These are phyloP conservation scores for Tulasnella sp. DNA, from an alignment of 768 basidiomycete species.

Conservation along the genomic window DNA sequence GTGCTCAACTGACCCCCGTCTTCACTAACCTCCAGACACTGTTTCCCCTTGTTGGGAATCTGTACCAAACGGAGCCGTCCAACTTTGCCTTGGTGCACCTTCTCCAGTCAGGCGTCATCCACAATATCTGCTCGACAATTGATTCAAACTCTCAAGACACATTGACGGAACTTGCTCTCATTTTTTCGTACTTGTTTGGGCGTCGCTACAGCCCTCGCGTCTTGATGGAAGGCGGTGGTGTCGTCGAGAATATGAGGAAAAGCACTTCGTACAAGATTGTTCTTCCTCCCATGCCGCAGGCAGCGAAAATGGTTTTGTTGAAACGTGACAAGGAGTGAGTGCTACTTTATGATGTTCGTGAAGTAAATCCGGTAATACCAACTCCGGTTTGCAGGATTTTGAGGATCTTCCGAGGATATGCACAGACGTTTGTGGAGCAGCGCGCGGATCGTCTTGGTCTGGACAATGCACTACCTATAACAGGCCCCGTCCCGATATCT, in stretches of 20 bases:
- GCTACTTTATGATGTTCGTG: neutral
- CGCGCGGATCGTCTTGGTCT: conserved; percentile 20
- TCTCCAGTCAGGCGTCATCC: conserved; percentile 46
- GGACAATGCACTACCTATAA: conserved; percentile 42
- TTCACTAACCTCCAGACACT: neutral
- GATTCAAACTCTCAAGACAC: conserved; percentile 33
- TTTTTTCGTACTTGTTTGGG: conserved; percentile 57
- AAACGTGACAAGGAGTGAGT: conserved; percentile 35
- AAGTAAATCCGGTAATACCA: too few species aligned
- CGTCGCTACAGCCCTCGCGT: conserved; percentile 41
- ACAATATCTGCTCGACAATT: conserved; percentile 36
- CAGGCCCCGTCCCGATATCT: conserved; percentile 23
- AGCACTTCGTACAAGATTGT: conserved; percentile 47
- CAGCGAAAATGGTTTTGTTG: conserved; percentile 33
- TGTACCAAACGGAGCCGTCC: conserved; percentile 50
- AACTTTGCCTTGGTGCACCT: conserved; percentile 55
- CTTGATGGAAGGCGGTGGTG: conserved; percentile 32
- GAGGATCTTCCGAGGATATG: conserved; percentile 45
- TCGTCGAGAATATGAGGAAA: conserved; percentile 26
- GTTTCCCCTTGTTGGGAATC: conserved; percentile 15
- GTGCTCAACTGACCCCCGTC: conserved; percentile 23
- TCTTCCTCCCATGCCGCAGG: conserved; percentile 37
- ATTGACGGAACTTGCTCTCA: conserved; percentile 39
- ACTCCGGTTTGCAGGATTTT: conserved; percentile 27
- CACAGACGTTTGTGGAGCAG: conserved; percentile 37